phyloP scores from a whole-genome alignment of 306 rosid genomes.

The Canavalia ensiformis region DNA sequence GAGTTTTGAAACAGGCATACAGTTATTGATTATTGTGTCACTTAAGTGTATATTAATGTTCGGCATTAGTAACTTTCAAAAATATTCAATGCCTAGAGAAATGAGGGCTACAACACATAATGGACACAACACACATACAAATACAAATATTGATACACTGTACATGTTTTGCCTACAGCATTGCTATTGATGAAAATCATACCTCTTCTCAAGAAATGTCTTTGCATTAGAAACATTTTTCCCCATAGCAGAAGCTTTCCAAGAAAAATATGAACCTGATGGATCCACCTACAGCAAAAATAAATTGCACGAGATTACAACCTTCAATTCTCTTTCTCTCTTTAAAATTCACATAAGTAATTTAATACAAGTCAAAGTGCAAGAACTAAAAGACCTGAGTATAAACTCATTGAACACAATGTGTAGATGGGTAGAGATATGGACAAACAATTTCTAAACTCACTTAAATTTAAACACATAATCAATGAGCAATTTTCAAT shows the following conservation, averaged over 20 bases:
- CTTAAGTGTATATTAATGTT: background rate
- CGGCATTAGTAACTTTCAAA: background rate
- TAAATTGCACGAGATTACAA: slow-evolving; percentile 38
- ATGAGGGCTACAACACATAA: background rate
- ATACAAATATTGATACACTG: background rate
- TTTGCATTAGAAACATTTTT: slow-evolving; percentile 96
- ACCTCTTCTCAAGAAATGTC: slow-evolving; percentile 99
- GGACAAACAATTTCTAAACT: background rate
- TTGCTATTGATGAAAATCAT: slow-evolving; percentile 37
- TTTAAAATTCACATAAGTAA: slow-evolving; percentile 19
- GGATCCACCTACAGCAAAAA: slow-evolving; percentile 83
- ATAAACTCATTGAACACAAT: slow-evolving; percentile 31
- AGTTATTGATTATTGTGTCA: background rate
- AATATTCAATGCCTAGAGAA: background rate
- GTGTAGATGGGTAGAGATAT: background rate
- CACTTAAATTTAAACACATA: slow-evolving; percentile 2
- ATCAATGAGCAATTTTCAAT: slow-evolving; percentile 1
- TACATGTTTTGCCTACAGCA: slow-evolving; percentile 21
- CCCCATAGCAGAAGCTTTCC: slow-evolving; percentile 99
- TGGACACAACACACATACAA: background rate
- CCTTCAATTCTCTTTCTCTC: slow-evolving; percentile 17
- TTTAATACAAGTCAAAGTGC: slow-evolving; percentile 15
- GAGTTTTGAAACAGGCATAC: background rate
- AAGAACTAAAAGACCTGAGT: slow-evolving; percentile 1
- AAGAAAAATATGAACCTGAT: slow-evolving; percentile 94